phyloP scores from a whole-genome alignment of 2,329 filamentous ascomycete genomes.

The Pezicula radicicola region DNA sequence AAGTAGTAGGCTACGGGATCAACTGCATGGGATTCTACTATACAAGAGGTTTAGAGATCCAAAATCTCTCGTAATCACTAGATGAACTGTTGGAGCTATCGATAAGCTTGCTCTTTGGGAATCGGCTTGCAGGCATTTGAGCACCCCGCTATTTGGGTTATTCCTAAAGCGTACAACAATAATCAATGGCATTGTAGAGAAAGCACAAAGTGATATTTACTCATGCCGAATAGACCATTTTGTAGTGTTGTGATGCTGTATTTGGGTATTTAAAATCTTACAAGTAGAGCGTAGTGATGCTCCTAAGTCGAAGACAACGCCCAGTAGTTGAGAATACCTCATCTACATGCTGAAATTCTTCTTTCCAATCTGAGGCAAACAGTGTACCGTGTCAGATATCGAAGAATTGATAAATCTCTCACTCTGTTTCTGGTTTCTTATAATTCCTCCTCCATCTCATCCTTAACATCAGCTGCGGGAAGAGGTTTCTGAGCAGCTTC shows the following conservation, averaged over 20 bases:
- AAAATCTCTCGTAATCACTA: too few species aligned
- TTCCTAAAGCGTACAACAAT: too few species aligned
- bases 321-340: too few species aligned
- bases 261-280: slow-evolving; percentile 11
- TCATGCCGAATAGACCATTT: background rate
- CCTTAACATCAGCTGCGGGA: slow-evolving; percentile 16
- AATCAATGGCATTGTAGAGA: too few species aligned
- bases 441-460: slow-evolving; percentile 25
- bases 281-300: slow-evolving; percentile 1
- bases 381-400: background rate
- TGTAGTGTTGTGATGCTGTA: background rate
- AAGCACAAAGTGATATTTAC: background rate
- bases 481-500: slow-evolving; percentile 25
- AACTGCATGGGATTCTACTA: too few species aligned
- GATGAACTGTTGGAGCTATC: too few species aligned
- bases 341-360: background rate
- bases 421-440: slow-evolving; percentile 8
- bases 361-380: slow-evolving; percentile 9
- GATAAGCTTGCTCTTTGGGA: background rate
- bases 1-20: too few species aligned
- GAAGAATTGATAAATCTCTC: background rate
- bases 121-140: background rate
- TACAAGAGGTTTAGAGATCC: too few species aligned
- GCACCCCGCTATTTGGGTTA: too few species aligned
- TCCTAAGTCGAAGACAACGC: background rate